Percentiles rank a stretch among this genome's conserved stretches.
Conservation (phyloP, 345 rosid species). For the Dovyalis caffra region DNA sequence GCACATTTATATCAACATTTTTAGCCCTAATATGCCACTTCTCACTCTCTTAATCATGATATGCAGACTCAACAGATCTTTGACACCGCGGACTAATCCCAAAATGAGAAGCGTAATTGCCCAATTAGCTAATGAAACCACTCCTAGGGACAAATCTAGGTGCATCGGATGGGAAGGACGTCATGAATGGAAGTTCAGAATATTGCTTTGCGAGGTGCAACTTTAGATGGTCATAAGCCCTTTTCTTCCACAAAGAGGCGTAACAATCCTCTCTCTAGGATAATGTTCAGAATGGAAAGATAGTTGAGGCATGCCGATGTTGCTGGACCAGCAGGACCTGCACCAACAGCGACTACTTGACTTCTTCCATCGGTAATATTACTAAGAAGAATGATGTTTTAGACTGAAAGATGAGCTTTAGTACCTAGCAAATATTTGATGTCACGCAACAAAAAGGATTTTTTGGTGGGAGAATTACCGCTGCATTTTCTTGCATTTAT, state of each 20-base stretch:
- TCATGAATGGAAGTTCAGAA: slow-evolving; percentile 23
- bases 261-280: slow-evolving; percentile 20
- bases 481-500: too few species aligned
- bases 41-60: background rate
- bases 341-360: slow-evolving; percentile 13
- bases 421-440: too few species aligned
- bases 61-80: slow-evolving; percentile 9
- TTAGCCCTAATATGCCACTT: slow-evolving; percentile 13
- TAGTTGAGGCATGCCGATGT: slow-evolving; percentile 21
- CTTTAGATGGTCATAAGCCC: slow-evolving; percentile 20
- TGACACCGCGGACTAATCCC: background rate
- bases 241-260: slow-evolving; percentile 25
- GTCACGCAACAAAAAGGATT: too few species aligned
- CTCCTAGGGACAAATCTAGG: slow-evolving; percentile 12
- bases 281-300: slow-evolving; percentile 3
- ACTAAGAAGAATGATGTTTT: too few species aligned
- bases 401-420: too few species aligned
- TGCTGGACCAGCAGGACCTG: slow-evolving; percentile 29
- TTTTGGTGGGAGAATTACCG: too few species aligned
- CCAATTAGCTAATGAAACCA: slow-evolving; percentile 16
- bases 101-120: slow-evolving; percentile 12
- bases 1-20: background rate
- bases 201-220: slow-evolving; percentile 20
- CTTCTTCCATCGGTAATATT: background rate
- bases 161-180: background rate